These are phyloP conservation scores for Microthlaspi erraticum DNA, from an alignment of 345 rosid species.

Conservation along the genomic window DNA sequence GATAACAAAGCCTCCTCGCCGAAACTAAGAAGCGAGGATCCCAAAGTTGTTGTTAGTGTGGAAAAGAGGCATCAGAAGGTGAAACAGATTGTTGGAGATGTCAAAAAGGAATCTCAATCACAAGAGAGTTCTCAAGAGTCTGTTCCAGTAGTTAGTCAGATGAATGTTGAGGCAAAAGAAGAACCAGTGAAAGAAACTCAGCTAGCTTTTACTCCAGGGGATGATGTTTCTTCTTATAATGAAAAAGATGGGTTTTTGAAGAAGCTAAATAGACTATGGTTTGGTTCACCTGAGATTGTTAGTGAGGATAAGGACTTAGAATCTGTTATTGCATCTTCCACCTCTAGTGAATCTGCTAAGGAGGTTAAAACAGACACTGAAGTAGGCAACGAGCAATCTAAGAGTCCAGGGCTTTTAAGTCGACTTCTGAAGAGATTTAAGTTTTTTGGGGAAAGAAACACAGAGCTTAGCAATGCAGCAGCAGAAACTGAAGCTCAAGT, in stretches of 20 bases:
- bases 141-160: constrained; percentile 29
- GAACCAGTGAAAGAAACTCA: constrained; percentile 21
- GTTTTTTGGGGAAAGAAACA: constrained; percentile 41
- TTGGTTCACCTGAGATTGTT: constrained; percentile 42
- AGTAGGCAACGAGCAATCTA: constrained; percentile 32
- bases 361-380: constrained; percentile 40
- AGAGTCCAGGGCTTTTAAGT: constrained; percentile 46
- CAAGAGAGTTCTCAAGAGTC: constrained; percentile 36
- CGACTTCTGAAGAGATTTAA: constrained; percentile 47
- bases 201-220: constrained; percentile 25
- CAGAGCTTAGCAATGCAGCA: constrained; percentile 44
- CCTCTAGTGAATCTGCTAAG: constrained; percentile 36
- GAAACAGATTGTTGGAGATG: constrained; percentile 33
- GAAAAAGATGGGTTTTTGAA: constrained; percentile 43
- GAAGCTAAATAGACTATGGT: constrained; percentile 54
- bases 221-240: constrained; percentile 26
- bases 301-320: constrained; percentile 32
- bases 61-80: constrained; percentile 33
- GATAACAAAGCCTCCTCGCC: constrained; percentile 23
- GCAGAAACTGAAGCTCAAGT: constrained; percentile 37
- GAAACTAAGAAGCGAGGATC: constrained; percentile 38
- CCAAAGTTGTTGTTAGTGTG: constrained; percentile 29
- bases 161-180: constrained; percentile 23
- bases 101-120: constrained; percentile 32
- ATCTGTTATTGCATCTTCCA: constrained; percentile 23